These are phyloP conservation scores for Termitomyces sp. DNA, from an alignment of 768 basidiomycete species.

Conservation along the genomic window DNA sequence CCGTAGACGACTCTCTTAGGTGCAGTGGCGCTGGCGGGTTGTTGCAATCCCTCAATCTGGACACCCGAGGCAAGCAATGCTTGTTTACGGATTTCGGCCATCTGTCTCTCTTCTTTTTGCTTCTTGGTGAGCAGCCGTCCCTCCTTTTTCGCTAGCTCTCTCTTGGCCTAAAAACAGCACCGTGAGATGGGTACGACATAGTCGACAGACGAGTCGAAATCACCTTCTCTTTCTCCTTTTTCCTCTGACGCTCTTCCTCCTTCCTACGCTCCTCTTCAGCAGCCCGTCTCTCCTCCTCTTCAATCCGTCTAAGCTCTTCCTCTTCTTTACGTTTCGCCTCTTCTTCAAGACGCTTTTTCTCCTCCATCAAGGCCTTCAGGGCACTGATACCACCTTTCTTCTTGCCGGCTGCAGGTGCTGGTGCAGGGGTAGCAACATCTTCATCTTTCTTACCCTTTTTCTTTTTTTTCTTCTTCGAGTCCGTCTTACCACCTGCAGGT, in stretches of 20 bases:
- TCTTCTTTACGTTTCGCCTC: conserved; percentile 67
- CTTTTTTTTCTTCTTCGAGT: conserved; percentile 85
- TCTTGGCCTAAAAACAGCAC: conserved; percentile 62
- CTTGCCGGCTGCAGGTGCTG: conserved; percentile 35
- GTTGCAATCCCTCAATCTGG: conserved; percentile 84
- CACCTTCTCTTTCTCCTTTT: conserved; percentile 88
- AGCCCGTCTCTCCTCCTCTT: conserved; percentile 79
- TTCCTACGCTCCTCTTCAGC: conserved; percentile 73
- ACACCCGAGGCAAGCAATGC: conserved; percentile 88
- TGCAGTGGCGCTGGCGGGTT: conserved; percentile 34
- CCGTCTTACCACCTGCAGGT: conserved; percentile 41
- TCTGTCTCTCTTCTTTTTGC: conserved; percentile 89
- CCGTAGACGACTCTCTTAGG: conserved; percentile 80
- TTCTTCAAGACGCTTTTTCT: conserved; percentile 84
- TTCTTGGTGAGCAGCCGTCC: conserved; percentile 94
- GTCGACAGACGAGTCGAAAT: background rate
- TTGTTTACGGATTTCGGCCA: conserved; percentile 85
- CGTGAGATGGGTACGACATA: background rate
- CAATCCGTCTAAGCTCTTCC: conserved; percentile 74
- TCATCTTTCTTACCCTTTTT: conserved; percentile 68
- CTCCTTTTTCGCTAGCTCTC: conserved; percentile 88
- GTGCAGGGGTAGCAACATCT: conserved; percentile 33
- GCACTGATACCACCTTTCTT: conserved; percentile 81
- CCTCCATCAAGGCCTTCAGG: conserved; percentile 87
- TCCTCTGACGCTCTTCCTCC: conserved; percentile 79